phyloP scores from a whole-genome alignment of 2,329 filamentous ascomycete genomes.

The Cercospora zeae-maydis region DNA sequence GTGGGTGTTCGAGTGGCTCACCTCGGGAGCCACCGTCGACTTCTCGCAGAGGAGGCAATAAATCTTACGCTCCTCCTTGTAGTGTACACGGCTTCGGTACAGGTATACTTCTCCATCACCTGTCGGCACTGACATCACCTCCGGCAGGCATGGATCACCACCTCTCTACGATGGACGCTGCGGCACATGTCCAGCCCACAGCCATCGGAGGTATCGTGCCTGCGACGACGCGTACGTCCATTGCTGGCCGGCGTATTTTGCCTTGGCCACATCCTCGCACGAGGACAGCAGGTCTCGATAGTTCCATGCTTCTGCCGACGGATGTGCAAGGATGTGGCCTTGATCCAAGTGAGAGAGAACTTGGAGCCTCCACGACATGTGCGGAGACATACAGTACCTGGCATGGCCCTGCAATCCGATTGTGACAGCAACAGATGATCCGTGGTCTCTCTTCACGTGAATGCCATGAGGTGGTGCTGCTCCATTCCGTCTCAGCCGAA shows the following conservation, averaged over 20 bases:
- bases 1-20: not conserved
- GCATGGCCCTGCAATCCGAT: not conserved
- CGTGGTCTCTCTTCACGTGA: not conserved
- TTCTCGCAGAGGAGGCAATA: not conserved
- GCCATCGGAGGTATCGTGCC: not conserved
- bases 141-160: not conserved
- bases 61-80: not conserved
- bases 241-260: not conserved
- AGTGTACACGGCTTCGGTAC: not conserved
- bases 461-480: not conserved
- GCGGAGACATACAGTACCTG: not conserved
- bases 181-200: not conserved
- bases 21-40: not conserved
- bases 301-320: conserved; percentile 2
- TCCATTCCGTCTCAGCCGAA: not conserved
- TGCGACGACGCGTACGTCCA: not conserved
- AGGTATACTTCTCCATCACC: not conserved
- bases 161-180: not conserved
- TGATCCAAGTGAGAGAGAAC: not conserved
- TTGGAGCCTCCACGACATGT: not conserved
- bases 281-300: not conserved
- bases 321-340: not conserved
- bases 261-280: not conserved
- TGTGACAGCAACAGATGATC: not conserved
- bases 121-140: not conserved